Evolutionary conservation across 2,329 filamentous ascomycete genomes (phyloP).

Genomic region (Chrysosporium queenslandicum): DNA sequence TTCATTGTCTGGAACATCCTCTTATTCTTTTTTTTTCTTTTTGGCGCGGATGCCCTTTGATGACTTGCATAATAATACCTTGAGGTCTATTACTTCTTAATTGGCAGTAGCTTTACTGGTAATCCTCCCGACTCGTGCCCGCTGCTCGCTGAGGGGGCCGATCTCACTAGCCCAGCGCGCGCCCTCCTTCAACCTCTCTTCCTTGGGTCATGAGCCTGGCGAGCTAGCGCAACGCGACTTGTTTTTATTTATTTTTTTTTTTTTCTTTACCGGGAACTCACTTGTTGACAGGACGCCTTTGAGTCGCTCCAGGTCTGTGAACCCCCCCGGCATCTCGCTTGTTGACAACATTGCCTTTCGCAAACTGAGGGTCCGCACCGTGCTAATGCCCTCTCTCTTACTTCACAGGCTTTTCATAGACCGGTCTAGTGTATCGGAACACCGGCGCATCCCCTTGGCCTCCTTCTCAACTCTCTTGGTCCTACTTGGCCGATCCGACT

Average conservation of each 20-base stretch:
- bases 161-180: neutral
- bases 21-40: neutral
- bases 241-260: neutral
- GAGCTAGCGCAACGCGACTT: neutral
- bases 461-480: neutral
- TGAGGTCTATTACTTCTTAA: neutral
- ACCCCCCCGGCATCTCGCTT: neutral
- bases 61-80: slow-evolving; percentile 8
- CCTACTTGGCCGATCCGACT: neutral
- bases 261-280: too few relatives aligned
- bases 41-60: neutral
- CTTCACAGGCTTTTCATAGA: neutral
- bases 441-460: neutral
- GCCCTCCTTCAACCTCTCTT: neutral
- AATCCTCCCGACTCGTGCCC: neutral
- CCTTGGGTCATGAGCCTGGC: neutral
- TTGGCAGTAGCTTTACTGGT: neutral
- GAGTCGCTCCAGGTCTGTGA: neutral
- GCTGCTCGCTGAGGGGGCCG: neutral
- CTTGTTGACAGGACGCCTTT: neutral
- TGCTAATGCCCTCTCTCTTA: neutral
- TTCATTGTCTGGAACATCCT: slow-evolving; percentile 8
- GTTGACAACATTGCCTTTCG: neutral
- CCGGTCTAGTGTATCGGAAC: too few relatives aligned
- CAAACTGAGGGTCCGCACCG: neutral